Base-by-base conservation (phyloP, 441 rosid genomes). In the Pelargonium myrrhifolium region DNA sequence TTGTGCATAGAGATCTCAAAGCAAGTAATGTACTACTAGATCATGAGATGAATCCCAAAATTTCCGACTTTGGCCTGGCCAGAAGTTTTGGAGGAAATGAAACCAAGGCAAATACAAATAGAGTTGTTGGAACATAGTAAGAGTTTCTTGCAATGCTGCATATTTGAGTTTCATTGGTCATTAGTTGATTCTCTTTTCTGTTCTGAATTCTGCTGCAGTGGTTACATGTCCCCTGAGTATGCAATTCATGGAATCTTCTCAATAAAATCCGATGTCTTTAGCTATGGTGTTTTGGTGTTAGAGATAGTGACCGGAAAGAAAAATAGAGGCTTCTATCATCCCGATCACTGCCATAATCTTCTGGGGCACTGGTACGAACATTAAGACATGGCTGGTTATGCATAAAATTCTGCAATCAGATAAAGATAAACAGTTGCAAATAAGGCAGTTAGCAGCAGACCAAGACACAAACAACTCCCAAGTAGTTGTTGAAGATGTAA, bases 51-150 rank as follows among this genome's bases (percentile, higher is more conserved):
- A 83, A 79, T 26, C 85, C 85, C 0, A 83, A 83, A 62, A 81
- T 83, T 40, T 83, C 87, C 3, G 83, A 81, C 15, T 83, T 83
- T 12, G 87, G 85, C n/a, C 31, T 79, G 60, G 81, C 87, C 11
- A 76, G 82, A 73, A 37, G 67, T 59, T 73, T 80, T 47, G 74
- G 78, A 10, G 78, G 77, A 28, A 68, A 78, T 10, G 73, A 80
- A 61, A 68, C 42, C 22, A 69, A 22, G 61, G 84, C 76, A 1
- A 78, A 68, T 8, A 80, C 81, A 1, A 71, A 75, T 0, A 74
- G 55, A 51, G 76, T 75, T 26, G 77, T 80, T 3, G 83, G 83
- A 62, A 79, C 78, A 64, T 72, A 74, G 80, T 79, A 76, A 71
- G 78, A 10, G 6, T 6, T 28, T 18, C 6, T 5, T 18, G 55